Evolutionary conservation across 257 asterid species (phyloP), one percentile per base, ranked within the genome.

Genomic region (Scutellaria minor): DNA sequence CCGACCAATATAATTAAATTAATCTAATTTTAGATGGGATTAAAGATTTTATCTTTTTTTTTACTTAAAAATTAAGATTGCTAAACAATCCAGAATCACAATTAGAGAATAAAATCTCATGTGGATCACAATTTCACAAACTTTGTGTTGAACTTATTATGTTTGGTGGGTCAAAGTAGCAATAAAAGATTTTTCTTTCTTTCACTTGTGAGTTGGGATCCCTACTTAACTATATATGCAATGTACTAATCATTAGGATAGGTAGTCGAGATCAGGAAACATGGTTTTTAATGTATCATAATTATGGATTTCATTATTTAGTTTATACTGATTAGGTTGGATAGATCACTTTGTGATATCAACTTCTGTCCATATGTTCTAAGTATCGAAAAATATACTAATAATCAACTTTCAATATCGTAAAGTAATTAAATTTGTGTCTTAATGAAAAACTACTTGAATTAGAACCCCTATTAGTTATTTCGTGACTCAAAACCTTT

Each of bases 161-260:
- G 81, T 77, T 77, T 72, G 81, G 74, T 71, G 66, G 62, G 75
- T 77, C 75, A 77, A 77, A 66, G 62, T 65, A 46, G 10, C 41
- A 10, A n/a, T 47, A 48, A 22, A 59, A 51, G 4, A 64, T 20
- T 8, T 51, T 66, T 35, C 42, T 68, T 39, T 68, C 57, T 41
- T 40, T 53, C 41, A 22, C 74, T 47, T 67, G 74, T 75, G 74
- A 48, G 54, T 75, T 66, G 74, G 69, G 37, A 27, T 51, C 14
- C 59, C 14, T 47, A 59, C 15, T 60, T 59, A 71, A 71, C 50
- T 50, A 62, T 18, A 18, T 18, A 18, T 18, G 48, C 22, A 12
- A 48, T 72, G 42, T 1, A 61, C 57, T 64, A 73, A 73, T 54
- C 72, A 65, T 46, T 46, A 11, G 68, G 47, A 45, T 50, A 52